phyloP scores from a whole-genome alignment of 768 basidiomycete species.

The Crassisporium funariophilum region DNA sequence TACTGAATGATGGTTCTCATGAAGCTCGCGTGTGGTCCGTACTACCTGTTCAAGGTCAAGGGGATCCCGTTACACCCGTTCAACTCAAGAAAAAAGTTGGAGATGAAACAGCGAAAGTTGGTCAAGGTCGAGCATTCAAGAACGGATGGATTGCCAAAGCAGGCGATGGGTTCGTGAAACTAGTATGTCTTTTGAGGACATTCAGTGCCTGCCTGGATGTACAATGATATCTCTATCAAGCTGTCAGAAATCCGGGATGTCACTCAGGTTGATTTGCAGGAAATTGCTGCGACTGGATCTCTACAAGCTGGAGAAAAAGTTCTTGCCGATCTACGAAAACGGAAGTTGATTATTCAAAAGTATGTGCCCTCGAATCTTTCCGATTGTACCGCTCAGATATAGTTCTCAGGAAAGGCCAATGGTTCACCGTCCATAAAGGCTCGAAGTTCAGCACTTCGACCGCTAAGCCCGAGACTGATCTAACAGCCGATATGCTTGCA shows the following conservation, averaged over 20 bases:
- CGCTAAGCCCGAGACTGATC: conserved; percentile 92
- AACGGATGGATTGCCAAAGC: conserved; percentile 96
- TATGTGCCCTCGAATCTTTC: conserved; percentile 30
- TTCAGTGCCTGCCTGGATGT: conserved; percentile 6
- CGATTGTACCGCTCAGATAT: conserved; percentile 6
- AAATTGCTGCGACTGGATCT: conserved; percentile 74
- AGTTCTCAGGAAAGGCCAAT: conserved; percentile 81
- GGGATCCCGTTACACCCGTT: conserved; percentile 61
- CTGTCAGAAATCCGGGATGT: conserved; percentile 65
- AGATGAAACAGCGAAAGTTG: conserved; percentile 88
- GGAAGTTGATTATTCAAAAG: conserved; percentile 88
- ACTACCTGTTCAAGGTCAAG: conserved; percentile 71
- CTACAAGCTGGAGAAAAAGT: conserved; percentile 76
- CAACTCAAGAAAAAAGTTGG: conserved; percentile 79
- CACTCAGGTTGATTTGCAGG: conserved; percentile 74
- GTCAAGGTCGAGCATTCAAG: conserved; percentile 95
- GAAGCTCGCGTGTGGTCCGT: conserved; percentile 94
- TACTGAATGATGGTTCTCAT: conserved; percentile 84
- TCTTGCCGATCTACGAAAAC: conserved; percentile 86
- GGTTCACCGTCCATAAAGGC: conserved; percentile 91
- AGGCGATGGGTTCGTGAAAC: conserved; percentile 81
- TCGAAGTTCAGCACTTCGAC: conserved; percentile 86
- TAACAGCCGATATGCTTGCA: conserved; percentile 92
- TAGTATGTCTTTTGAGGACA: conserved; percentile 53
- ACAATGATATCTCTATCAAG: conserved; percentile 41